A percentile compares a stretch with the other conserved stretches of the same genome.
These are phyloP conservation scores for Cephalotrichum gorgonifer DNA, from an alignment of 2,329 filamentous ascomycete species.

Conservation along the genomic window DNA sequence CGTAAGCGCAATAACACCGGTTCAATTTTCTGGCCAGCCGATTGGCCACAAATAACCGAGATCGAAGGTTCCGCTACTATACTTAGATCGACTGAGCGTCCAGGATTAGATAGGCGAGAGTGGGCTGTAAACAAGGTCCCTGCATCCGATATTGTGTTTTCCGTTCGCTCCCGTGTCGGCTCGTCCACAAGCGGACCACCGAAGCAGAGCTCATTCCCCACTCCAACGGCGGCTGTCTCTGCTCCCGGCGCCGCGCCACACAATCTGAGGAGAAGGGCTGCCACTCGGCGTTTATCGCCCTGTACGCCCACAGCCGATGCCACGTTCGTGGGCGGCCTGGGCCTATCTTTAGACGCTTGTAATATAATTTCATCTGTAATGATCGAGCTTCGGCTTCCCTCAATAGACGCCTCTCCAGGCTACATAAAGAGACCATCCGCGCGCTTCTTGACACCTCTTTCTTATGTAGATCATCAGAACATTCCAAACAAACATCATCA, in stretches of 20 bases:
- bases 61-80: no score
- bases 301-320: not conserved
- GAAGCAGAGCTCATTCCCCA: not conserved
- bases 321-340: not conserved
- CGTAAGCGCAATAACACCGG: no score
- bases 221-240: not conserved
- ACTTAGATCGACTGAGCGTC: no score
- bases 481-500: not conserved
- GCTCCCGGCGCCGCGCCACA: not conserved
- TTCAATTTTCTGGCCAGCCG: no score
- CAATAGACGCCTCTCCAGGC: not conserved
- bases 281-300: not conserved
- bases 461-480: not conserved
- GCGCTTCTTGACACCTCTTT: not conserved
- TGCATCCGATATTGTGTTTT: no score
- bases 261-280: not conserved
- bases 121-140: no score
- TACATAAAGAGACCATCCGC: not conserved
- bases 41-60: no score
- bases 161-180: not conserved
- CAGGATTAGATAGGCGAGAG: no score
- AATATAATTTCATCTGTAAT: no score
- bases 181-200: not conserved
- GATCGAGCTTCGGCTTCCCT: not conserved
- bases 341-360: not conserved